A percentile compares a stretch with the other conserved stretches of the same genome.
Evolutionary conservation across 2,329 filamentous ascomycete species (phyloP).

Genomic region (Byssoonygena ceratinophila): DNA sequence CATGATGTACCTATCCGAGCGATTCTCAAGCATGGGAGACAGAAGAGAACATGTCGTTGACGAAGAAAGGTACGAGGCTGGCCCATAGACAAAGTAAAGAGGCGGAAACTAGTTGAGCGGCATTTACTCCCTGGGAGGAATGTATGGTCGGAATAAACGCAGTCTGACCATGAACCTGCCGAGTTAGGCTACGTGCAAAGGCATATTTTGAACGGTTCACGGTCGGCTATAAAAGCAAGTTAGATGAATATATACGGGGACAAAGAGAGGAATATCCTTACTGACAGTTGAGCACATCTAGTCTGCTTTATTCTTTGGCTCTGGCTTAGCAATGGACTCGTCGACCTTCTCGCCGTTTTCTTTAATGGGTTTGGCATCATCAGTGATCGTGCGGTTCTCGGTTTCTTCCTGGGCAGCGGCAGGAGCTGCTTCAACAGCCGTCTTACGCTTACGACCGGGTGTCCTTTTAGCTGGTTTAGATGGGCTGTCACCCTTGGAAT

Average conservation of each 20-base stretch:
- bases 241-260: not conserved
- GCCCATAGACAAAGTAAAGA: not conserved
- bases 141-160: not conserved
- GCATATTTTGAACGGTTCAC: not conserved
- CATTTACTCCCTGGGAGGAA: too few species aligned
- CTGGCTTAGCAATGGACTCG: not conserved
- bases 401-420: not conserved
- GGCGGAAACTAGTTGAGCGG: not conserved
- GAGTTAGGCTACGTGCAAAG: not conserved
- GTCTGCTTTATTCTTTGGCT: not conserved
- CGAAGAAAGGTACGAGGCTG: not conserved
- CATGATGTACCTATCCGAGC: not conserved
- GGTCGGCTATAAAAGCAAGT: not conserved
- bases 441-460: conserved; percentile 12
- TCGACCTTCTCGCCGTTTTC: not conserved
- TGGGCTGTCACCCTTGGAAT: not conserved
- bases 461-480: conserved; percentile 5
- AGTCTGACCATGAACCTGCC: not conserved
- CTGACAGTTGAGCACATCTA: not conserved
- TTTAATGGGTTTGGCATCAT: not conserved
- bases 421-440: not conserved
- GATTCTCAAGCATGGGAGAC: not conserved
- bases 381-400: not conserved
- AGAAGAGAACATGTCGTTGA: not conserved
- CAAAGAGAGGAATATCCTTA: not conserved